phyloP scores from a whole-genome alignment of 352 stramenopile species.

The Poterioochromonas sp. region DNA sequence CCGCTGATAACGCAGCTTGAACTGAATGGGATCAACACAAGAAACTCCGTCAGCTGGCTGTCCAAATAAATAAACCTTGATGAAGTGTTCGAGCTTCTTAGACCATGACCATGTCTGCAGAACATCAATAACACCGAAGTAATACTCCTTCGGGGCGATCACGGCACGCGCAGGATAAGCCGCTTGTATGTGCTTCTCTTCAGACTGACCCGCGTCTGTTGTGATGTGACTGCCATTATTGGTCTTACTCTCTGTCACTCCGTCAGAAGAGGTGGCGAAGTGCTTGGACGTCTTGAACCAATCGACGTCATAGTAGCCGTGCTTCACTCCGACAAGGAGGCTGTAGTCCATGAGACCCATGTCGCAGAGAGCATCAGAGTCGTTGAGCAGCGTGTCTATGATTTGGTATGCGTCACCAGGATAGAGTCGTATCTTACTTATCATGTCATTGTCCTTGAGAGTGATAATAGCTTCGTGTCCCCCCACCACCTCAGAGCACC shows the following conservation, averaged over 20 bases:
- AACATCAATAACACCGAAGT: slow-evolving; percentile 73
- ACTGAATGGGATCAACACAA: not conserved
- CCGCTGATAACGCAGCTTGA: not conserved
- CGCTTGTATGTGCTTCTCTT: slow-evolving; percentile 43
- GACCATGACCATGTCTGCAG: slow-evolving; percentile 62
- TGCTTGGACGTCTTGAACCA: not conserved
- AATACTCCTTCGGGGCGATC: slow-evolving; percentile 67
- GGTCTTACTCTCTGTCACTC: not conserved
- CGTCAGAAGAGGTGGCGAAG: not conserved
- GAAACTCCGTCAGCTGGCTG: not conserved
- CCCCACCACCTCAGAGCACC: slow-evolving; percentile 30
- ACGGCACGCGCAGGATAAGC: slow-evolving; percentile 57
- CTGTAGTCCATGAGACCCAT: slow-evolving; percentile 32
- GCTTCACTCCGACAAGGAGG: slow-evolving; percentile 22
- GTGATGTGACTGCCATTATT: not conserved
- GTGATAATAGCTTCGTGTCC: slow-evolving; percentile 32
- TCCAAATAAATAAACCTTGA: slow-evolving; percentile 18
- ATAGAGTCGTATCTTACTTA: slow-evolving; percentile 36
- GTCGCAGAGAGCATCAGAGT: slow-evolving; percentile 16
- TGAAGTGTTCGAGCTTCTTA: slow-evolving; percentile 55
- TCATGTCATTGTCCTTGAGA: slow-evolving; percentile 40
- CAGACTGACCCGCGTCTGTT: not conserved
- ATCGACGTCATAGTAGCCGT: not conserved
- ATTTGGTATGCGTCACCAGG: slow-evolving; percentile 26
- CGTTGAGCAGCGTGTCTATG: slow-evolving; percentile 27